Conservation (phyloP, 2,329 filamentous ascomycete species). For the Aspergillus tanneri region DNA sequence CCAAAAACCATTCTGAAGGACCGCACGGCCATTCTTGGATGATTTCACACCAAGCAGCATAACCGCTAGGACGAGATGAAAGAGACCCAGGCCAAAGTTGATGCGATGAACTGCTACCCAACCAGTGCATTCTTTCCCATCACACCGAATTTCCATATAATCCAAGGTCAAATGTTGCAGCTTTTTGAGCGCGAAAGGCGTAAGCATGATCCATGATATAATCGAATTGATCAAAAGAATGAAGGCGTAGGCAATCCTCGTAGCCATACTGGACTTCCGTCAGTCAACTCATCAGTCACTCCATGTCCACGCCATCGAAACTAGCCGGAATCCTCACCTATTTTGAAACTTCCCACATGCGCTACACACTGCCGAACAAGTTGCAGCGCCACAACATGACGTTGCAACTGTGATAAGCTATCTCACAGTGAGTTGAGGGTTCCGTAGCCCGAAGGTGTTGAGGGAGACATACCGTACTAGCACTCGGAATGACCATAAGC, state of each 20-base stretch:
- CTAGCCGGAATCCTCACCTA: constrained; percentile 57
- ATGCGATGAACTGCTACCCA: constrained; percentile 97
- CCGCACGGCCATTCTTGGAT: constrained; percentile 82
- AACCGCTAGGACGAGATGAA: constrained; percentile 83
- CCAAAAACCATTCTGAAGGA: constrained; percentile 98
- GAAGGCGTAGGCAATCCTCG: constrained; percentile 92
- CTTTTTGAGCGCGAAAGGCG: constrained; percentile 96
- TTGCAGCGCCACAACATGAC: constrained; percentile 94
- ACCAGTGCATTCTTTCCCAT: constrained; percentile 86
- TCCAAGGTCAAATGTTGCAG: constrained; percentile 87
- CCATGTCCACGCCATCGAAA: constrained; percentile 1
- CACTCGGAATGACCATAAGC: constrained; percentile 80
- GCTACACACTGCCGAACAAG: constrained; percentile 92
- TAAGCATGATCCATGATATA: constrained; percentile 98
- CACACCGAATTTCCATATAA: constrained; percentile 93
- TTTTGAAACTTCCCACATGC: constrained; percentile 96
- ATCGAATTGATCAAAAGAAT: constrained; percentile 96
- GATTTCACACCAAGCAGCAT: constrained; percentile 82
- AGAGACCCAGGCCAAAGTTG: constrained; percentile 93
- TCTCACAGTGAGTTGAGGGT: neutral
- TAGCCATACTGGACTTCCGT: constrained; percentile 69
- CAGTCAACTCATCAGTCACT: constrained; percentile 24
- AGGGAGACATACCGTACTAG: constrained; percentile 69
- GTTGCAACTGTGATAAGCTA: constrained; percentile 75
- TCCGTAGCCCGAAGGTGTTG: neutral